Conservation (phyloP, 306 rosid species). For the Luffa aegyptiaca region DNA sequence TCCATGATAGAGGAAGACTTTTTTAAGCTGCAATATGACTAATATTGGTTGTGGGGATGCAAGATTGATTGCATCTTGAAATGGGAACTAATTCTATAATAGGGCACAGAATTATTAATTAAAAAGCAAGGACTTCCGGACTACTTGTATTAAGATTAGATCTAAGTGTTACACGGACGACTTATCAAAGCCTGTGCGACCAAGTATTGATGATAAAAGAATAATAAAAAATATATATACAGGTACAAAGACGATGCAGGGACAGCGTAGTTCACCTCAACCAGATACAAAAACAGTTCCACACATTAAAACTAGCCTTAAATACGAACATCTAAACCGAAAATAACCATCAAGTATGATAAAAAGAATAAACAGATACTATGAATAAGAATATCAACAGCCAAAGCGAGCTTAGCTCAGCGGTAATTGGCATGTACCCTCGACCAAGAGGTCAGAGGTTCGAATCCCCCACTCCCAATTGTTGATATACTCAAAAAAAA, state of each 20-base stretch:
- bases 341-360: neutral
- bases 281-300: neutral
- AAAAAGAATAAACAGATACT: neutral
- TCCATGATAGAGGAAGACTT: neutral
- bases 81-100: neutral
- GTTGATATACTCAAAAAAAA: no score
- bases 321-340: neutral
- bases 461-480: no score
- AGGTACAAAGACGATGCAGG: neutral
- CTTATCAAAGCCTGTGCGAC: neutral
- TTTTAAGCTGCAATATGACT: neutral
- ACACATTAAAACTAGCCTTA: neutral
- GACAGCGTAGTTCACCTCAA: neutral
- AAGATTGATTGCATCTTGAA: neutral
- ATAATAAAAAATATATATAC: neutral
- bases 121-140: neutral
- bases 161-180: neutral
- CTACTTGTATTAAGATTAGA: neutral
- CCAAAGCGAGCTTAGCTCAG: no score
- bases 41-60: neutral
- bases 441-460: no score
- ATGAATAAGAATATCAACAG: slow-evolving; percentile 32
- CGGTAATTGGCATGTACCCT: no score
- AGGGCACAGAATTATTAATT: neutral
- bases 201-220: neutral